Evolutionary conservation across 148 eudicot species (phyloP).

Genomic region (Rhododendron vialii): DNA sequence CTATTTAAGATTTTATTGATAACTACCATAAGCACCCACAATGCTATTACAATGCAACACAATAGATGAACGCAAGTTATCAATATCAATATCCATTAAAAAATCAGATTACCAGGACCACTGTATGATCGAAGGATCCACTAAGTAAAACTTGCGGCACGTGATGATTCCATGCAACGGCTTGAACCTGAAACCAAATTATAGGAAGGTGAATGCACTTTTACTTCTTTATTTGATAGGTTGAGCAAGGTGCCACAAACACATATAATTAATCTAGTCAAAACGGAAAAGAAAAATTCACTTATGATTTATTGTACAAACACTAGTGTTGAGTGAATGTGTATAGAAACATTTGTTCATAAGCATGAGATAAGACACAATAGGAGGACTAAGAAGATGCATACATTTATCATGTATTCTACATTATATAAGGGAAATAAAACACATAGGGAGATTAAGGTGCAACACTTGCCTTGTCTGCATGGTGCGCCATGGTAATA

Average conservation of each 20-base stretch:
- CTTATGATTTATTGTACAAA: neutral
- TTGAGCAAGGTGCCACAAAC: neutral
- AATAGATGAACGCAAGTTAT: neutral
- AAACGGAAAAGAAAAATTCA: neutral
- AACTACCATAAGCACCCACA: neutral
- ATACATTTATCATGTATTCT: neutral
- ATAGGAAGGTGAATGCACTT: neutral
- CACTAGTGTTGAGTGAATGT: neutral
- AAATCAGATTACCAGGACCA: constrained; percentile 61
- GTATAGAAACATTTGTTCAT: neutral
- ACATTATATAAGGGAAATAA: neutral
- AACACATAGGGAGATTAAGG: neutral
- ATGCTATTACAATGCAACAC: neutral
- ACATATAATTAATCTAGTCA: neutral
- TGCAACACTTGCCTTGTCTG: constrained; percentile 64
- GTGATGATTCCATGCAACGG: constrained; percentile 83
- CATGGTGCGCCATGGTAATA: constrained; percentile 85
- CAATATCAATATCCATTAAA: neutral
- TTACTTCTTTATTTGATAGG: neutral
- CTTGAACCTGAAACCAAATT: constrained; percentile 71
- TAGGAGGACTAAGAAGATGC: neutral
- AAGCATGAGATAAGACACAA: neutral
- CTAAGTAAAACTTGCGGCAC: constrained; percentile 82
- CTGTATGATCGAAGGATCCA: constrained; percentile 96
- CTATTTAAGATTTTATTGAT: neutral